Percentiles rank a stretch among this genome's conserved stretches.
phyloP scores from a whole-genome alignment of 1,284 basidiomycete species.

The Trichosporon ovoides region DNA sequence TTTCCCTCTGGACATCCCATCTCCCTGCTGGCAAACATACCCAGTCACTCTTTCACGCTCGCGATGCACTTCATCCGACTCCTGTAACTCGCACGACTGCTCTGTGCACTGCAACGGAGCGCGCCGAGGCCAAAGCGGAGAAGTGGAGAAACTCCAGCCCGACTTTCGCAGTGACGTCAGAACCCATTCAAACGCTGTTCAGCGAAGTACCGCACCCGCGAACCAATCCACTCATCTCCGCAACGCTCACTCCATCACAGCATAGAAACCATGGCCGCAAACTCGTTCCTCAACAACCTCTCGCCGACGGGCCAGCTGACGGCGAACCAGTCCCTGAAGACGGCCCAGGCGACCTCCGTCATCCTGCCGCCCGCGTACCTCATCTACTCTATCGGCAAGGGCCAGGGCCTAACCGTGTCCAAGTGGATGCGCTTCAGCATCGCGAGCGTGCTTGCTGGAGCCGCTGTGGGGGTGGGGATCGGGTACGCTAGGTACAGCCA shows the following conservation, averaged over 20 bases:
- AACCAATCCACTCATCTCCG: background rate
- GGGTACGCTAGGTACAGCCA: slow-evolving; percentile 28
- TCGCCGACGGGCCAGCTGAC: slow-evolving; percentile 30
- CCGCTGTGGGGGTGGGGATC: slow-evolving; percentile 23
- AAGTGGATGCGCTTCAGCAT: slow-evolving; percentile 32
- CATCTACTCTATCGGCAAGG: slow-evolving; percentile 20
- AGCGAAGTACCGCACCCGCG: background rate
- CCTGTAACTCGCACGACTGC: too few species aligned
- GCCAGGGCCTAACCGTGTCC: slow-evolving; percentile 13
- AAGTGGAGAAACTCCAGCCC: background rate
- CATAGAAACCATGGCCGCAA: slow-evolving; percentile 36
- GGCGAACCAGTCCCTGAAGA: slow-evolving; percentile 32
- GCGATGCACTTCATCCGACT: too few species aligned
- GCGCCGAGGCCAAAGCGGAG: too few species aligned
- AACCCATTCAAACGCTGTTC: background rate
- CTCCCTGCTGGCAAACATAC: too few species aligned
- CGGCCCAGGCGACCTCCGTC: slow-evolving; percentile 38
- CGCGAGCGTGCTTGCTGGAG: slow-evolving; percentile 23
- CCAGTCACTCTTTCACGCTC: too few species aligned
- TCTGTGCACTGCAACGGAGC: too few species aligned
- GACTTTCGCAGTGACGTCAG: slow-evolving; percentile 1
- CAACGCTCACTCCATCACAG: background rate
- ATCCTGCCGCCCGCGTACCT: slow-evolving; percentile 40
- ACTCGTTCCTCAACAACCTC: slow-evolving; percentile 24
- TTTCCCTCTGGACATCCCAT: too few species aligned